Base-by-base conservation (phyloP, 2,329 filamentous ascomycete species). In the Fragosphaeria purpurea region DNA sequence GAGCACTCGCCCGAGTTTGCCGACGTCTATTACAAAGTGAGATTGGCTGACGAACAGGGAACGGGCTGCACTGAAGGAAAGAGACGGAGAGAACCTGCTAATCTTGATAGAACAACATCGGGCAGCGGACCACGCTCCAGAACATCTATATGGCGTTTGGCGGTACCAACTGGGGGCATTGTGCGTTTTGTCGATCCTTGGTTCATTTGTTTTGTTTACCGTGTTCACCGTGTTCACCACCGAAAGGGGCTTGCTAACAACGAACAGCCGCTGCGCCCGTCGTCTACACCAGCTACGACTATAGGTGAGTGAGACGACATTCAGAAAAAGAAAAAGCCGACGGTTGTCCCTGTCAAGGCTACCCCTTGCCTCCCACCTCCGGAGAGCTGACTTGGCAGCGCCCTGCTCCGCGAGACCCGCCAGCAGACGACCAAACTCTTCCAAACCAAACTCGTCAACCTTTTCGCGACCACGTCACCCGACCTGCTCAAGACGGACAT, bases 91-190 rank as follows among this genome's bases (percentile, higher is more conserved):
- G 31, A 9, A 31, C 12, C 22, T 22, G 22, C 38, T 12, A 11
- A n/a, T 13, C n/a, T 39, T 35, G 13, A 11, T 12, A 54, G 58
- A 74, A 77, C 55, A 72, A 77, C 47, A 69, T 78, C 50, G 75
- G 68, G 6, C 73, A 76, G 48, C 63, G 69, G 30, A 64, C 70
- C 2, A 76, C 73, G 0, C 59, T 76, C 9, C 62, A 74, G 37
- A 54, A 41, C 37, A 2, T 37, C 12, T 46, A 47, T 45, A 78
- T 7, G 76, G 82, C 76, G 1, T 86, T 76, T 56, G 87, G 87
- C 11, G 87, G 86, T 6, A 90, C 86, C 0, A 93, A 91, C 61
- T 91, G 86, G 87, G 86, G 86, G 0, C 71, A 77, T 48, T 69
- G 66, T 59, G 48, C 41, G 55, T 51, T 7, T 9, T 45, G 6